Base-by-base conservation (phyloP, 179 eudicot species). In the Heliamphora pulchella region DNA sequence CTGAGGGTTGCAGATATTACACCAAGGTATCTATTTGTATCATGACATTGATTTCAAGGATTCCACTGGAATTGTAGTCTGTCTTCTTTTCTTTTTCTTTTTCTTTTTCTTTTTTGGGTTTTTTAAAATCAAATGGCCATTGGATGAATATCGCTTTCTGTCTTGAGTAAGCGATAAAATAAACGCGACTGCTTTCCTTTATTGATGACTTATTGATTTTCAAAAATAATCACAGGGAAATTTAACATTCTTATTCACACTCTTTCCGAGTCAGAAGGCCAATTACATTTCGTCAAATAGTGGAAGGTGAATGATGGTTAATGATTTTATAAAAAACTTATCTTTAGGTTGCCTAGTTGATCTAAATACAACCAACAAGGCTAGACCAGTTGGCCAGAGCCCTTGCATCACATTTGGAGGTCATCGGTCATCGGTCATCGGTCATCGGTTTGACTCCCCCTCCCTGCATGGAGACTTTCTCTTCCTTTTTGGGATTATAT, bases 1-100 rank as follows among this genome's bases (percentile, higher is more conserved):
- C 95, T 20, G 72, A 85, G 51, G 94, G 97, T 80, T 93, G 97
- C 86, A 87, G 96, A 88, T 93, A 93, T 72, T 93, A 86, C 83
- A 90, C 92, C 18, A 82, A 85, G 88, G 97, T 91, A 80, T 64
- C 75, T 64, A 14, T 71, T 63, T 77, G 51, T 51, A 17, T 67
- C 48, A 62, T 54, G 11, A 15, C 18, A 58, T 8, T 58, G 14
- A 58, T 41, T 53, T 59, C 31, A 55, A 15, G 51, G 51, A 57
- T 74, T 51, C 47, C 78, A 57, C 22, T 39, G 15, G 15, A 7
- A 15, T 13, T 47, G 13, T 15, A 39, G 15, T 47, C 67, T 63
- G 18, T 62, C 65, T 17, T 51, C 3, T 53, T 47, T 4, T 4
- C 46, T 68, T 65, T 5, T 62, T 62, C 6, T 48, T 8, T 48